Evolutionary conservation across 2,329 filamentous ascomycete genomes (phyloP), one percentile per base, ranked within the genome.

Genomic region (Xylaria hypoxylon): DNA sequence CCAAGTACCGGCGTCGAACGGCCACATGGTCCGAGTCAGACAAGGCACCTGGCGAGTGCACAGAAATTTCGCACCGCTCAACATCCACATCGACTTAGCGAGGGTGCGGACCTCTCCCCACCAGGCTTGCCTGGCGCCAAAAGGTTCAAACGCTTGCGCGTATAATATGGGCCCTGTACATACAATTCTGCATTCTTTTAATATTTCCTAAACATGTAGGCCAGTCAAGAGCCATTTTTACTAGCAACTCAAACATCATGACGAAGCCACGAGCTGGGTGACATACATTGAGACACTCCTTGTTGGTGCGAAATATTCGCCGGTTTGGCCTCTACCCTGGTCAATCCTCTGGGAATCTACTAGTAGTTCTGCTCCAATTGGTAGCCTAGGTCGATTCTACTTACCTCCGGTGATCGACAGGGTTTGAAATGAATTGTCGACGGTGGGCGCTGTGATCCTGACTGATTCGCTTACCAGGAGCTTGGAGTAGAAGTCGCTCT

Each of bases 1-100:
- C 17, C 48, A 51, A 33, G 28, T 33, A 19, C 26, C 48, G 48
- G 28, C 28, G 11, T 10, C 17, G 17, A 19, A 33, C 28, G 28
- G 28, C 44, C 19, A 47, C 44, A 22, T 13, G 19, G 22, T 24
- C 44, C 19, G 8, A 47, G 24, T 47, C 19, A 24, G 44, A 47
- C 44, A 45, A 45, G 42, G 19, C 42, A 8, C 42, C 42, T 2
- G 42, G 42, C 19, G 44, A 47, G 44, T 22, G 44, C 44, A 19
- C 17, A n/a, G 17, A 51, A 35, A 51, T 33, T 51, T 51, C 28
- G 48, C 48, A 51, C 48, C 48, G 48, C 26, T 51, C 48, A 51
- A 51, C 26, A 51, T 35, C 48, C 15, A 19, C 48, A 17, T 31
- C 19, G 28, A 33, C 48, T 51, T 31, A 28, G 48, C 26, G 48